A percentile compares a stretch with the other conserved stretches of the same genome.
These are phyloP conservation scores for Emergomyces pasteurianus DNA, from an alignment of 2,329 filamentous ascomycete species.

Conservation along the genomic window DNA sequence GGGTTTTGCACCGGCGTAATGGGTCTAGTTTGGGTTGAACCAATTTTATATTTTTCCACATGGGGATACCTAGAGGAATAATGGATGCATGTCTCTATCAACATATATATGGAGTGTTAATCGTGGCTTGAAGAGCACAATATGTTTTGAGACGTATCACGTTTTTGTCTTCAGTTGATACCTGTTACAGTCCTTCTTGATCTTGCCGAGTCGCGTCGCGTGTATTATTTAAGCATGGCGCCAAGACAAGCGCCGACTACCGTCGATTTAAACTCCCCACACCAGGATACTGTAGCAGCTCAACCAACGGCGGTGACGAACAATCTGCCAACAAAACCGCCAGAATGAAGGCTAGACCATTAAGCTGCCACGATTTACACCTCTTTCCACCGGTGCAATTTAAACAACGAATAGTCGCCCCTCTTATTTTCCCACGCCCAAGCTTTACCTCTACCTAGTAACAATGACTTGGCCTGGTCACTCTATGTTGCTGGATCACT, in stretches of 20 bases:
- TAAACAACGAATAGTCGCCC: not conserved
- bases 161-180: too few species aligned
- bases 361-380: not conserved
- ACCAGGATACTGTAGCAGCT: too few species aligned
- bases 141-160: too few species aligned
- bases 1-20: not conserved
- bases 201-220: not conserved
- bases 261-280: not conserved
- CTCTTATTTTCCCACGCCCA: not conserved
- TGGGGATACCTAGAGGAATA: too few species aligned
- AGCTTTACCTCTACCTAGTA: not conserved
- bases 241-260: not conserved
- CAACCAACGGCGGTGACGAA: not conserved
- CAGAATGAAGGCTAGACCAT: not conserved
- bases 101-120: not conserved
- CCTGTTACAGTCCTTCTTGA: too few species aligned
- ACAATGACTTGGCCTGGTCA: not conserved
- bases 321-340: not conserved
- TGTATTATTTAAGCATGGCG: not conserved
- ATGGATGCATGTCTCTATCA: not conserved
- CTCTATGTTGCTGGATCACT: constrained; percentile 7
- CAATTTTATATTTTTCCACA: not conserved
- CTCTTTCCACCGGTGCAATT: not conserved
- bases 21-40: not conserved
- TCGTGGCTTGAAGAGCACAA: not conserved